phyloP scores from a whole-genome alignment of 176 grass and related monocot genomes.

The bread wheat (Triticum aestivum) region IWGSC_CS_RefSeq_v2.1 NC_057812.1:108888950-108889449 shows the following conservation, averaged over 20 bases:
- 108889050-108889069: constrained; percentile 61
- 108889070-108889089: constrained; percentile 52
- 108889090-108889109: neutral
- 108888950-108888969: neutral
- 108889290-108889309: constrained; percentile 46
- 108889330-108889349: constrained; percentile 60
- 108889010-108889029: constrained; percentile 86
- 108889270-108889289: constrained; percentile 48
- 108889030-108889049: constrained; percentile 71
- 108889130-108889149: neutral
- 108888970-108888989: constrained; percentile 55
- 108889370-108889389: constrained; percentile 81
- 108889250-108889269: constrained; percentile 58
- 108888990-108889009: constrained; percentile 37
- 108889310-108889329: constrained; percentile 53
- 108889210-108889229: constrained; percentile 57
- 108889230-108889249: constrained; percentile 56
- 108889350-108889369: constrained; percentile 87
- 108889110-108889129: no score
- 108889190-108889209: constrained; percentile 62
- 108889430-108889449: no score
- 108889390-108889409: constrained; percentile 41
- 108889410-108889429: constrained; percentile 15
- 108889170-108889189: constrained; percentile 51
- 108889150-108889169: neutral